A percentile compares a stretch with the other conserved stretches of the same genome.
Evolutionary conservation across 495 filamentous ascomycete species (phyloP).

Genomic region (Tuber indicum): DNA sequence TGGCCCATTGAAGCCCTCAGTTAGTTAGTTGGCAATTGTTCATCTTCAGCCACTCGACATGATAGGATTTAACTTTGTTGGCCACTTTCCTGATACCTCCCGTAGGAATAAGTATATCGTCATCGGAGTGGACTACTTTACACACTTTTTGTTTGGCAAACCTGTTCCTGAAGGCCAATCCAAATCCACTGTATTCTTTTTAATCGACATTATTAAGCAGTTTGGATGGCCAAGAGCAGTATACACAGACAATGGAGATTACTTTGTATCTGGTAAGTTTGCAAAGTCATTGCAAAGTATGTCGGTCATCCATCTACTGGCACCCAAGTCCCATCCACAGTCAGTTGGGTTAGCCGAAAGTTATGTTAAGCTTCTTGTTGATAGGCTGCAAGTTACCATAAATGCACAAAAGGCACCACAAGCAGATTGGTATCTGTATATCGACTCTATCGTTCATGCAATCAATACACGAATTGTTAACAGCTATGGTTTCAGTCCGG

Average conservation of each 20-base stretch:
- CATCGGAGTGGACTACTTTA: slow-evolving; percentile 20
- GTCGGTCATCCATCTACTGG: neutral
- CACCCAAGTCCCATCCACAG: neutral
- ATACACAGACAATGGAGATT: slow-evolving; percentile 9
- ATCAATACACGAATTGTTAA: neutral
- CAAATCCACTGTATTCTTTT: neutral
- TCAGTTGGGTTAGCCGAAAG: too few species aligned
- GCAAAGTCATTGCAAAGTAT: too few species aligned
- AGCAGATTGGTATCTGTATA: neutral
- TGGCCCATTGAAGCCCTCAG: neutral
- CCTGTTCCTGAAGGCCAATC: neutral
- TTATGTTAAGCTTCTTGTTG: slow-evolving; percentile 3
- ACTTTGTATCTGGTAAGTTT: neutral
- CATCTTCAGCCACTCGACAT: too few species aligned
- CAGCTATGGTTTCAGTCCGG: slow-evolving; percentile 5
- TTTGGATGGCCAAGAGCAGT: slow-evolving; percentile 9
- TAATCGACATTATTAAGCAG: neutral
- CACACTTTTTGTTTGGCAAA: neutral
- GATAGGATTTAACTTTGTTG: neutral
- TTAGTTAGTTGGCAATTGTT: neutral
- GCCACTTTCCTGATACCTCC: neutral
- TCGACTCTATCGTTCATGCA: neutral
- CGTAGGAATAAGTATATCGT: slow-evolving; percentile 5
- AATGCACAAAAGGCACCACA: neutral
- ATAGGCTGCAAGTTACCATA: neutral